Conservation (phyloP, 495 filamentous ascomycete genomes). For the Peziza echinospora region DNA sequence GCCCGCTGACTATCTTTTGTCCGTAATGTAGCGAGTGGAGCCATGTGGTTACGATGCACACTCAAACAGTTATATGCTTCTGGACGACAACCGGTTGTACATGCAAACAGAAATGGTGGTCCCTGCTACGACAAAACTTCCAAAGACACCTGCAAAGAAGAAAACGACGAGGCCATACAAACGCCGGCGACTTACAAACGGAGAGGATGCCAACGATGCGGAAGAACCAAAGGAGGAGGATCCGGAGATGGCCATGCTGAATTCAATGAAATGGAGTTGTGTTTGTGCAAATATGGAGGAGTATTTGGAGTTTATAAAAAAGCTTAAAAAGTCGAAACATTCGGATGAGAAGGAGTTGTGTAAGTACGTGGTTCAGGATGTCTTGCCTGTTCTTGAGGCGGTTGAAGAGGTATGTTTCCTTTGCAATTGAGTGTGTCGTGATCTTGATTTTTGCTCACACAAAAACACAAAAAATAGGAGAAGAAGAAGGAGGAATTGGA, state of each 20-base stretch:
- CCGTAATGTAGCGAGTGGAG: conserved; percentile 81
- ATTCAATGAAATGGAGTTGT: conserved; percentile 73
- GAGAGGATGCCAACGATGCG: conserved; percentile 43
- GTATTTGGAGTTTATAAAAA: conserved; percentile 47
- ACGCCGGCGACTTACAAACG: conserved; percentile 25
- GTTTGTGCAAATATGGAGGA: conserved; percentile 59
- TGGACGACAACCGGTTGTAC: conserved; percentile 88
- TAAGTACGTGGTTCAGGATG: conserved; percentile 44
- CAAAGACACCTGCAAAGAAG: conserved; percentile 40
- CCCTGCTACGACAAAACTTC: conserved; percentile 33
- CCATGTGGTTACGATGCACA: conserved; percentile 72
- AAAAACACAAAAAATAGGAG: conserved; percentile 46
- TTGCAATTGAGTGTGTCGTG: no score
- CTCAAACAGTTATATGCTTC: conserved; percentile 65
- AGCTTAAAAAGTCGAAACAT: conserved; percentile 51
- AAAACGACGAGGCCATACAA: conserved; percentile 40
- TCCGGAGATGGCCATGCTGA: conserved; percentile 37
- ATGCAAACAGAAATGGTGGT: conserved; percentile 39
- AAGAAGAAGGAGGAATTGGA: conserved; percentile 54
- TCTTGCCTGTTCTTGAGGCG: conserved; percentile 55
- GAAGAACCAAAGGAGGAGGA: conserved; percentile 32
- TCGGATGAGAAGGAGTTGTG: conserved; percentile 59
- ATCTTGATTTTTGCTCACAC: no score
- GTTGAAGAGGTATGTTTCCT: conserved; percentile 4
- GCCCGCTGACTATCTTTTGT: conserved; percentile 12